phyloP scores from a whole-genome alignment of 306 rosid genomes.

The Inga leiocalycina region DNA sequence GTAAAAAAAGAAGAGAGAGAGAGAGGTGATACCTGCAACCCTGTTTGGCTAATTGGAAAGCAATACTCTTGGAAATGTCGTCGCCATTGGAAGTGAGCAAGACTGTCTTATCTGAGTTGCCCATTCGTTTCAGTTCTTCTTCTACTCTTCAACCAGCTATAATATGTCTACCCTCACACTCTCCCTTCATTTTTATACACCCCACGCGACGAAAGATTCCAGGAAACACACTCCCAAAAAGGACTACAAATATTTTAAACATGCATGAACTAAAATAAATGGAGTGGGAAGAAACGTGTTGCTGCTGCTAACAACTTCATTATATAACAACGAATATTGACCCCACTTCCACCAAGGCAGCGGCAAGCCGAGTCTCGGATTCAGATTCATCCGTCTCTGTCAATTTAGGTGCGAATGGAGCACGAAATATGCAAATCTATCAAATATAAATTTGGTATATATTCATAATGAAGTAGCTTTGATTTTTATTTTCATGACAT shows the following conservation, averaged over 20 bases:
- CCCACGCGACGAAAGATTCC: not conserved
- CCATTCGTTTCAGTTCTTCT: constrained; percentile 21
- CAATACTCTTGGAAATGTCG: constrained; percentile 61
- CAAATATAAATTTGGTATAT: not conserved
- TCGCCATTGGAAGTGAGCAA: constrained; percentile 75
- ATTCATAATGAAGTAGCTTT: too few relatives aligned
- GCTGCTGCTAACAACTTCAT: not conserved
- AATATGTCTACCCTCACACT: not conserved
- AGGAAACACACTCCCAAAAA: not conserved
- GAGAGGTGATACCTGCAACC: constrained; percentile 69
- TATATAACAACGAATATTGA: not conserved
- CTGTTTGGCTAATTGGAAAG: constrained; percentile 68
- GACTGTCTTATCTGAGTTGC: constrained; percentile 50
- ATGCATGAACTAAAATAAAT: not conserved
- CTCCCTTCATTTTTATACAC: not conserved
- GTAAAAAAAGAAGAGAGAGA: not conserved
- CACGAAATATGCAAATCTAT: not conserved
- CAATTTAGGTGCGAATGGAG: not conserved
- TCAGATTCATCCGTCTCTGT: not conserved
- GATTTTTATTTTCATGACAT: not conserved
- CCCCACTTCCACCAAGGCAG: not conserved
- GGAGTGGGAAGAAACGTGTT: not conserved
- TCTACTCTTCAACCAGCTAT: not conserved
- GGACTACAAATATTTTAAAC: not conserved
- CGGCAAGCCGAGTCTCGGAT: not conserved